Evolutionary conservation across 768 basidiomycete genomes (phyloP), one percentile per base, ranked within the genome.

Genomic region (Auriscalpium microsporum): DNA sequence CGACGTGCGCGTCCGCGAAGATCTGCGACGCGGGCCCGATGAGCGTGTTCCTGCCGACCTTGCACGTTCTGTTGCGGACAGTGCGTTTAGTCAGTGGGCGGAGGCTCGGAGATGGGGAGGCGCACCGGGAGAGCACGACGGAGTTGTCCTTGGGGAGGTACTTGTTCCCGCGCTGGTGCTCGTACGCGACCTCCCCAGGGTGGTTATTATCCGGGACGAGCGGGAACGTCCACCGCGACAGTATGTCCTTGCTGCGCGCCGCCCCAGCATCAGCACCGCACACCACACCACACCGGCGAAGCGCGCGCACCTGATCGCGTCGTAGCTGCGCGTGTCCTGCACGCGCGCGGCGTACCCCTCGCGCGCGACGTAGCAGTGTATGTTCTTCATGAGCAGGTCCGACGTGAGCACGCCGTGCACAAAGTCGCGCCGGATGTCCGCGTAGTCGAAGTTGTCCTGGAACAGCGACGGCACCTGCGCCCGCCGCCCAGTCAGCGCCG

Each of bases 391-490:
- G 45, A 97, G 78, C 37, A 98, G 69, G 69, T 99, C 96, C 13
- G 92, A 94, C 0, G 91, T 95, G 60, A 99, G 77, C 48, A 99
- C 81, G 16, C 95, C 95, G 65, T 90, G 90, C 14, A 97, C 88
- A 64, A 99, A 96, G 71, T 98, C 93, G 61, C 83, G 77, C 55
- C 94, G 83, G 57, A 98, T 79, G 71, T 94, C 92, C 13, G 84
- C 83, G 65, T 94, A 97, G 72, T 98, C 96, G 65, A 99, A 99
- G 72, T 98, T 98, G 72, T 98, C 96, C 68, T 94, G 93, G 73
- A 98, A 99, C 5, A 97, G 68, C 1, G 94, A 94, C 1, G 93
- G 94, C 38, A 98, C 90, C 88, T 96, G 19, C 16, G n/a, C n/a
- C n/a, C n/a, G n/a, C n/a, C n/a, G n/a, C n/a, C n/a, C n/a, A n/a